Evolutionary conservation across 176 grass and related monocot genomes (phyloP), one percentile per base, ranked within the genome.

Genomic region (Oryza meyeriana): DNA sequence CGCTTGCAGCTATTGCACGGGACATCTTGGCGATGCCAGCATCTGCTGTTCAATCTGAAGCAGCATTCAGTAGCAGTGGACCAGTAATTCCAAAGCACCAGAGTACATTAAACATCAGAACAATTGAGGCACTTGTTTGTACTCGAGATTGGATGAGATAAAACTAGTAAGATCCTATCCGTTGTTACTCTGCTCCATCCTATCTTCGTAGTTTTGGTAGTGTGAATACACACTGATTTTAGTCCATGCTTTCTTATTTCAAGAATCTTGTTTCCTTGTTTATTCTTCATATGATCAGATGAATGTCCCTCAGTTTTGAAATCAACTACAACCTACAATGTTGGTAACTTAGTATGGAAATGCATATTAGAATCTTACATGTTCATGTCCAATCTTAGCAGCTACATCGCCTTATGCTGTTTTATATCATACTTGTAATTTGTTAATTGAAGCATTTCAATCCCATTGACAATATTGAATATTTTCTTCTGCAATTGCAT

Each of bases 91-190:
- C 79, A 61, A 90, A 79, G 79, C 79, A 90, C 38, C 40, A 86
- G 38, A 86, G 79, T n/a, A 79, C 25, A 30, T 69, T 90, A 78
- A 79, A 25, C 74, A 83, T 90, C 61, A 86, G 83, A 69, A 90
- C 84, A n/a, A 90, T 90, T 7, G 88, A 90, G 62, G 84, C 84
- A 41, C 79, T 90, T 75, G 88, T 90, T 62, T 90, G 88, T 48
- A 72, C 24, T 41, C 84, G 61, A 86, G 88, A 86, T 78, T 90
- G 88, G 88, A 79, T 62, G 73, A 79, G 75, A 68, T 90, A 79
- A 77, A 81, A 28, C 55, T 3, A 61, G 83, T 90, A 83, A 59
- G 42, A 25, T 86, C 36, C 35, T 82, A 8, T 48, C 13, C 18
- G 14, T 18, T 36, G 58, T 11, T 25, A 25, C 55, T 59, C n/a